Evolutionary conservation across 345 rosid species (phyloP).

Genomic region (Noccaea bulbosa): DNA sequence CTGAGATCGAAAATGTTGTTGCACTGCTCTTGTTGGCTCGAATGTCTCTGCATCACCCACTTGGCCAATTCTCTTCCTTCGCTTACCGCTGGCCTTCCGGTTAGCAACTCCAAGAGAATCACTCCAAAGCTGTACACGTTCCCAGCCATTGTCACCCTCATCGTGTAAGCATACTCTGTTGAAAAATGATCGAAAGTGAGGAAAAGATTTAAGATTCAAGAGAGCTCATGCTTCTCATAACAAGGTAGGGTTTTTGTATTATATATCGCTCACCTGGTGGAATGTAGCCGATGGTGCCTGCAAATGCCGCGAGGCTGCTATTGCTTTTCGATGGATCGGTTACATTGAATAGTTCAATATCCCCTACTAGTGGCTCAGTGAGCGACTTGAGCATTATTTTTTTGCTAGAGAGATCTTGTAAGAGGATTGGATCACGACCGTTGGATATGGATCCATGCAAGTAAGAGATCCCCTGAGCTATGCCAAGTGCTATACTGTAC

Average conservation of each 20-base stretch:
- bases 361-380: constrained; percentile 80
- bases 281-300: constrained; percentile 85
- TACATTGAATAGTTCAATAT: constrained; percentile 83
- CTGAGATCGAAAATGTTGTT: constrained; percentile 71
- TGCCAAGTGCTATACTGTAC: constrained; percentile 78
- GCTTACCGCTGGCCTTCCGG: constrained; percentile 75
- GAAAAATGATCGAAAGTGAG: constrained; percentile 1
- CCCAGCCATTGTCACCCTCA: constrained; percentile 86
- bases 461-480: constrained; percentile 85
- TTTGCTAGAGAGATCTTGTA: constrained; percentile 77
- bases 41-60: constrained; percentile 74
- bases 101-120: constrained; percentile 75
- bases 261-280: constrained; percentile 68
- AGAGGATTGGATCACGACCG: constrained; percentile 59
- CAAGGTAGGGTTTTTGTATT: constrained; percentile 1
- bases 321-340: constrained; percentile 82
- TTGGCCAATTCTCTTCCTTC: constrained; percentile 79
- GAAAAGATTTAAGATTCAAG: not conserved
- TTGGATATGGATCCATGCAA: constrained; percentile 65
- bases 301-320: constrained; percentile 81
- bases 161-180: constrained; percentile 92
- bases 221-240: constrained; percentile 11
- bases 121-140: constrained; percentile 87
- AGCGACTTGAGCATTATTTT: constrained; percentile 77
- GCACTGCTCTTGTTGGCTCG: constrained; percentile 49